phyloP scores from a whole-genome alignment of 345 rosid species.

The Eucalyptus decipiens region DNA sequence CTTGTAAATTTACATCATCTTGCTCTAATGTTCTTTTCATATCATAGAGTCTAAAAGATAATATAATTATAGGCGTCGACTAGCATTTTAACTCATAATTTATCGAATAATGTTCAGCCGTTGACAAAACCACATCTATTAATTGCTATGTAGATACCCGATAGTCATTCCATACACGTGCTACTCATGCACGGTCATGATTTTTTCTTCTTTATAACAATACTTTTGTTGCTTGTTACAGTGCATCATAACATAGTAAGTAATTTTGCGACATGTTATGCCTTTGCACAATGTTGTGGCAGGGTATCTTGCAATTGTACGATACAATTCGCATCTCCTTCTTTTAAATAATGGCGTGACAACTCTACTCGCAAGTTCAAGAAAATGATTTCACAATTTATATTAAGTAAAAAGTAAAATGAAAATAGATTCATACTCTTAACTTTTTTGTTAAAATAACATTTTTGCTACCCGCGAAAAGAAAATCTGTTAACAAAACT shows the following conservation, averaged over 20 bases:
- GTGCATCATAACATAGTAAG: not conserved
- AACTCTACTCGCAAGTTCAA: fast-evolving
- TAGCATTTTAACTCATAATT: not conserved
- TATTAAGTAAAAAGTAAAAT: not conserved
- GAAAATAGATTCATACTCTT: not conserved
- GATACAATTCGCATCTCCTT: not conserved
- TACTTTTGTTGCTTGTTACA: not conserved
- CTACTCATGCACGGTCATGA: no score
- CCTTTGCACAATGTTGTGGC: not conserved
- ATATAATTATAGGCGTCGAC: not conserved
- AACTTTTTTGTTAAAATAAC: not conserved
- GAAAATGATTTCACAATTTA: not conserved
- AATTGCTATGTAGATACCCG: not conserved
- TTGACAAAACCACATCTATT: not conserved
- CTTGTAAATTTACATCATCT: fast-evolving
- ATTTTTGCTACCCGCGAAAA: not conserved
- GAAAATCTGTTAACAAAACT: not conserved
- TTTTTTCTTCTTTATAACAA: not conserved
- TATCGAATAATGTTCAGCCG: not conserved
- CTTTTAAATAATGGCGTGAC: not conserved
- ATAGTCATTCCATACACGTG: not conserved
- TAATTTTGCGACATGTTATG: not conserved
- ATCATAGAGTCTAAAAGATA: not conserved
- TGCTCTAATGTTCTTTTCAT: not conserved
- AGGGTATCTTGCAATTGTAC: not conserved